Base-by-base conservation (phyloP, 2,329 filamentous ascomycete genomes). In the Sclerotiophoma versabilis region DNA sequence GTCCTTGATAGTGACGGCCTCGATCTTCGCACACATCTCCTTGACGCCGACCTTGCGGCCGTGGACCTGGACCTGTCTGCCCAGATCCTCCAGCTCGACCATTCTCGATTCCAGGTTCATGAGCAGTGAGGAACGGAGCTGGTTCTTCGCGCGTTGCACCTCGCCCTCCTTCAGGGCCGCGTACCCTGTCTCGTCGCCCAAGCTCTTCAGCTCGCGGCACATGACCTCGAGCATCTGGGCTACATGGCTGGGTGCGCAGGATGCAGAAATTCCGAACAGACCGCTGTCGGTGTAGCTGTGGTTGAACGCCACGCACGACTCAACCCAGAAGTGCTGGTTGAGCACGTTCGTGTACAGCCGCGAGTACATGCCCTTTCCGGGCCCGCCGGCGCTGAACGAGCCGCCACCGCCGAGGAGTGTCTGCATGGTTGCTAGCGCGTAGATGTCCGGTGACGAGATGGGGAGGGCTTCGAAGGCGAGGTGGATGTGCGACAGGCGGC, bases 311-410 rank as follows among this genome's bases (percentile, higher is more conserved):
- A 96, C 84, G 78, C 95, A 98, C 57, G 87, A 93, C 79, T 99
- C 95, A 22, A 99, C 92, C 93, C 93, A 99, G 65, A 90, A 92
- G 78, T 96, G 88, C 78, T 98, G 93, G 80, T 99, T 99, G 45
- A 99, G 85, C 0, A 98, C 93, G 74, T 97, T 96, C 60, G 93
- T 98, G 82, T 97, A 99, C 8, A 99, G 85, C 11, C 95, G 89
- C 30, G 91, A 96, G 82, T 98, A 98, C 95, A 99, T 99, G 75
- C 95, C 95, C 81, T 99, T 99, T 47, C 95, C 95, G 4, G 95
- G 95, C 0, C 95, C 95, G 66, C 95, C 95, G 48, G 95, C 95
- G 14, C 91, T 96, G 80, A 99, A 99, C 50, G 93, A 97, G 20
- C 95, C 95, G 42, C 95, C 95, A 41, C 95, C 95, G 53, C 95